phyloP scores from a whole-genome alignment of 163 green algal species.

The Chlorella variabilis region DNA sequence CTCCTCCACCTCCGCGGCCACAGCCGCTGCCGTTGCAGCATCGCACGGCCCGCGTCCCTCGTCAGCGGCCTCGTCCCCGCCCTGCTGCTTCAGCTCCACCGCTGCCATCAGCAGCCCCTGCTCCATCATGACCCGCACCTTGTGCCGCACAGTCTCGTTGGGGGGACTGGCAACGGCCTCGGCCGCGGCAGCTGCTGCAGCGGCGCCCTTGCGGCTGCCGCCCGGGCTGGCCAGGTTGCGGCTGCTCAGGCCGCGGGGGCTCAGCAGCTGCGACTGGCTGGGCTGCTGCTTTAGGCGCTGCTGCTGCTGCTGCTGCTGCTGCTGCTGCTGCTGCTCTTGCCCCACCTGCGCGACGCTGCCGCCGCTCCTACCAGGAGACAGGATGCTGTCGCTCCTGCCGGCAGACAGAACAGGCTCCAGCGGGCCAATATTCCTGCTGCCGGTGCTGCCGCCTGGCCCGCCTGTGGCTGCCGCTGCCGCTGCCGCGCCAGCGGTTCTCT shows the following conservation, averaged over 20 bases:
- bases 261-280: neutral
- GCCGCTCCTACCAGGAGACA: too few relatives aligned
- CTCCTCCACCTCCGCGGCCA: constrained; percentile 10
- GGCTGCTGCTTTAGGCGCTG: neutral
- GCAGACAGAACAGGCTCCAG: too few relatives aligned
- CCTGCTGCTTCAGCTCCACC: neutral
- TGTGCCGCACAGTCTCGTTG: neutral
- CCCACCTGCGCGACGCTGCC: neutral
- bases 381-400: too few relatives aligned
- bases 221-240: neutral
- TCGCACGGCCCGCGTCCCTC: neutral
- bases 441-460: neutral
- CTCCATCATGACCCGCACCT: neutral
- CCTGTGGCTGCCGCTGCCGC: neutral
- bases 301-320: neutral
- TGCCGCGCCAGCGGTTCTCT: neutral
- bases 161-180: neutral
- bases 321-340: neutral
- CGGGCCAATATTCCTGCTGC: neutral
- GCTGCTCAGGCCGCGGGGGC: neutral
- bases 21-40: neutral
- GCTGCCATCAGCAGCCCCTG: neutral
- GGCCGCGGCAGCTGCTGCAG: neutral
- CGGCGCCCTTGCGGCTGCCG: neutral
- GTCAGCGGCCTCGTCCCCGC: neutral